A percentile compares a stretch with the other conserved stretches of the same genome.
Evolutionary conservation across 805 yeast species (phyloP).

Genomic region (Starmera caribaea): DNA sequence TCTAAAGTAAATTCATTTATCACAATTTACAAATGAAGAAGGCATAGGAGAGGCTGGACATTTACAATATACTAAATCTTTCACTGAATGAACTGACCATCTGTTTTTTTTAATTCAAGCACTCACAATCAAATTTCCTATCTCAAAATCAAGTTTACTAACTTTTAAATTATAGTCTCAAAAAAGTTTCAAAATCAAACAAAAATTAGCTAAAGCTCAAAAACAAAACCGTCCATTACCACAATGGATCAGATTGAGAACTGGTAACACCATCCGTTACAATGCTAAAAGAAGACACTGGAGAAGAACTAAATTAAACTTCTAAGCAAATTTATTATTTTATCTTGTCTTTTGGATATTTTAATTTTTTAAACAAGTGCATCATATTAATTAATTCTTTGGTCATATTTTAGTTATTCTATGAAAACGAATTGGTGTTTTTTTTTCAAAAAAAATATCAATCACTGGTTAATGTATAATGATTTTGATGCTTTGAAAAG

Average conservation of each 20-base stretch:
- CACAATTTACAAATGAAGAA: no score
- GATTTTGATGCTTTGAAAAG: background rate
- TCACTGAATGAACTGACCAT: background rate
- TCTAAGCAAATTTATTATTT: constrained; percentile 43
- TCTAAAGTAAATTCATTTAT: no score
- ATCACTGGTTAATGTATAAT: no score
- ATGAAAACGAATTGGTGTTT: no score
- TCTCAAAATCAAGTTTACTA: constrained; percentile 5
- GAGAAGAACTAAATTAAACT: constrained; percentile 99
- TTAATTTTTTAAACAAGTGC: background rate
- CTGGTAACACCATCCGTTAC: constrained; percentile 96
- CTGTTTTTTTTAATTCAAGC: background rate
- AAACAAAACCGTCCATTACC: constrained; percentile 99
- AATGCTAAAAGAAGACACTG: constrained; percentile 99
- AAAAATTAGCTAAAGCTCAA: constrained; percentile 97
- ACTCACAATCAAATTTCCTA: constrained; percentile 3
- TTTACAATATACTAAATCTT: background rate
- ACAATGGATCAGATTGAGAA: constrained; percentile 98
- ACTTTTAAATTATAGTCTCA: constrained; percentile 54
- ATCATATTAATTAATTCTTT: constrained; percentile 1
- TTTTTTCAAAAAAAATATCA: no score
- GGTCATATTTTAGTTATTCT: background rate
- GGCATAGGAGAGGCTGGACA: background rate
- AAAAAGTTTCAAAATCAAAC: constrained; percentile 94
- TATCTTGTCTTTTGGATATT: background rate